These are phyloP conservation scores for Vitis riparia DNA, from an alignment of 164 flowering plant genomes.

Conservation along the genomic window DNA sequence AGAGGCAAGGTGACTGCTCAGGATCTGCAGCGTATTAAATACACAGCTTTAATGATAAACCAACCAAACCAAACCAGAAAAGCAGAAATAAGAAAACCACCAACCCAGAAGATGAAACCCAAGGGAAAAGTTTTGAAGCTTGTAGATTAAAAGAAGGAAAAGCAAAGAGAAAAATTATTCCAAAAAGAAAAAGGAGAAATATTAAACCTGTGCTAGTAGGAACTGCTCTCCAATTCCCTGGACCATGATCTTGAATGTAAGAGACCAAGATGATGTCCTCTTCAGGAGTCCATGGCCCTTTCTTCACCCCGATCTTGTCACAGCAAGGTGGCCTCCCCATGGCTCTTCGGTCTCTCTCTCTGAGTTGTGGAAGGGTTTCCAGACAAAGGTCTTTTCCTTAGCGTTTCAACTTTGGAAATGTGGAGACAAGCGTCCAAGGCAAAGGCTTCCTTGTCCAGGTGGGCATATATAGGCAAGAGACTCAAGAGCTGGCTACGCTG, in stretches of 20 bases:
- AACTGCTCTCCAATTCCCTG: conserved; percentile 93
- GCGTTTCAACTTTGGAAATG: background rate
- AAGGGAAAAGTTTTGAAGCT: background rate
- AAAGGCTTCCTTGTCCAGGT: conserved; percentile 9
- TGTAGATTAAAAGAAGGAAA: background rate
- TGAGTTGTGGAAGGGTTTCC: background rate
- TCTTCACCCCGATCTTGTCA: conserved; percentile 85
- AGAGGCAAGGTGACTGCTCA: background rate
- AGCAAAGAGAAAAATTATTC: background rate
- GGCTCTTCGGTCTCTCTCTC: background rate
- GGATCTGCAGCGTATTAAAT: conserved; percentile 13
- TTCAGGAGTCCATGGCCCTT: conserved; percentile 99
- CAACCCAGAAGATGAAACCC: background rate
- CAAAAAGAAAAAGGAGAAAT: background rate
- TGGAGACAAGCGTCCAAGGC: conserved; percentile 30
- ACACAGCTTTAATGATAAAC: conserved; percentile 18
- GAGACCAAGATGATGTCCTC: conserved; percentile 92
- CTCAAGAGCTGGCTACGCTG: conserved; percentile 14
- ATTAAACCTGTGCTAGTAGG: conserved; percentile 75
- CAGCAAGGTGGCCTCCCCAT: conserved; percentile 99
- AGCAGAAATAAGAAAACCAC: background rate
- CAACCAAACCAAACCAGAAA: conserved; percentile 13
- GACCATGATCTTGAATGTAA: conserved; percentile 88
- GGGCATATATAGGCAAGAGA: conserved; percentile 11
- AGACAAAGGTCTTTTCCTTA: too few relatives aligned